phyloP scores from a whole-genome alignment of 2,329 filamentous ascomycete species.

The Xylaria sp. region DNA sequence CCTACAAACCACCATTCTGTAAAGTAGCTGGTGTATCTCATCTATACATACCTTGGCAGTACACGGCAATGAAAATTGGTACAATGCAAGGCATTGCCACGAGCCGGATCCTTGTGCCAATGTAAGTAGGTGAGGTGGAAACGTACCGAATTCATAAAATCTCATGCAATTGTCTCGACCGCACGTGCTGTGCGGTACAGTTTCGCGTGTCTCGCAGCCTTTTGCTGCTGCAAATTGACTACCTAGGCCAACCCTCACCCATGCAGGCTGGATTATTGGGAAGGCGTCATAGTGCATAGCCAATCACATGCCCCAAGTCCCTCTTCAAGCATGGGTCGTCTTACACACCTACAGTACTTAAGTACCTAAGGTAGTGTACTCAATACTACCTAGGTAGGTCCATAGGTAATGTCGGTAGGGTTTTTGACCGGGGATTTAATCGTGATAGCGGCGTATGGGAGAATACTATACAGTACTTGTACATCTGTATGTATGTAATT shows the following conservation, averaged over 20 bases:
- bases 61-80: too few species aligned
- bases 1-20: neutral
- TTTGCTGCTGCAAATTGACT: neutral
- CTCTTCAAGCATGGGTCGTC: conserved; percentile 1
- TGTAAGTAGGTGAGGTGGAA: neutral
- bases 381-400: too few species aligned
- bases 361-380: too few species aligned
- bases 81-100: neutral
- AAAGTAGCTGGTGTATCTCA: neutral
- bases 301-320: conserved; percentile 5
- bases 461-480: conserved; percentile 4
- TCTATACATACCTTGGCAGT: neutral
- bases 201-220: too few species aligned
- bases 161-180: too few species aligned
- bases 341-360: neutral
- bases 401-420: too few species aligned
- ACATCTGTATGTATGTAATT: neutral
- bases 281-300: neutral
- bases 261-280: too few species aligned
- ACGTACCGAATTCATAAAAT: too few species aligned
- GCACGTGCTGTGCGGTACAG: too few species aligned
- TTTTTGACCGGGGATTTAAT: neutral
- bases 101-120: neutral
- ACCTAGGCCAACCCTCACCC: neutral
- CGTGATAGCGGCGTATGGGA: neutral